Evolutionary conservation across 148 eudicot genomes (phyloP), one percentile per base, ranked within the genome.

Genomic region (Fallopia convolvulus): DNA sequence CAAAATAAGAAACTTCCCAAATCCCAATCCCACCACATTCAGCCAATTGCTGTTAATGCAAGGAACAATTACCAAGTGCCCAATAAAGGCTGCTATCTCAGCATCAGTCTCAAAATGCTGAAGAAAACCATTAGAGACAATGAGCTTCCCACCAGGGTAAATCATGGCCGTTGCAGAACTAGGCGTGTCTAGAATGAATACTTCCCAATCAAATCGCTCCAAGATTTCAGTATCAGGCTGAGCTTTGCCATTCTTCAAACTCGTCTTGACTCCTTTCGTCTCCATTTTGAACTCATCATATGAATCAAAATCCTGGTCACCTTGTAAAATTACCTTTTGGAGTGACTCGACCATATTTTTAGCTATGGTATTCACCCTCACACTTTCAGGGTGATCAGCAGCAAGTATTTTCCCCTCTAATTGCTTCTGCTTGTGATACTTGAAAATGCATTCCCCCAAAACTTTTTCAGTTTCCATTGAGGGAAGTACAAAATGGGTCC

Each of bases 191-290:
- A 26, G 30, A 26, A 26, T 26, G 30, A 26, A 0, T 26, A 26
- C 86, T 78, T 93, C 97, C 98, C 98, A 93, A 26, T 87, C 88
- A 80, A 93, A 65, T 18, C 92, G 94, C 33, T 91, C 93, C 85
- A 93, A 87, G 89, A 91, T 94, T 18, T 26, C 30, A 26, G 30
- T 26, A 26, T 26, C 30, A 26, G 30, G 30, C 30, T 26, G 30
- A 26, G 30, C 30, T 1, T 26, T 26, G 30, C 30, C 30, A 0
- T 26, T 26, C 30, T 26, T 26, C 30, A 0, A 1, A 26, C 30
- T 26, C 30, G 30, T 26, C 40, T 87, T 87, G 41, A 91, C 94
- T 92, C 92, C 89, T 65, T 77, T 83, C 82, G 90, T 82, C 2
- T 2, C 44, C 5, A 53, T 44, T 21, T 73, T 81, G 18, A 8